Conservation (phyloP, 2,329 filamentous ascomycete species). For the Rosellinia necatrix region DNA sequence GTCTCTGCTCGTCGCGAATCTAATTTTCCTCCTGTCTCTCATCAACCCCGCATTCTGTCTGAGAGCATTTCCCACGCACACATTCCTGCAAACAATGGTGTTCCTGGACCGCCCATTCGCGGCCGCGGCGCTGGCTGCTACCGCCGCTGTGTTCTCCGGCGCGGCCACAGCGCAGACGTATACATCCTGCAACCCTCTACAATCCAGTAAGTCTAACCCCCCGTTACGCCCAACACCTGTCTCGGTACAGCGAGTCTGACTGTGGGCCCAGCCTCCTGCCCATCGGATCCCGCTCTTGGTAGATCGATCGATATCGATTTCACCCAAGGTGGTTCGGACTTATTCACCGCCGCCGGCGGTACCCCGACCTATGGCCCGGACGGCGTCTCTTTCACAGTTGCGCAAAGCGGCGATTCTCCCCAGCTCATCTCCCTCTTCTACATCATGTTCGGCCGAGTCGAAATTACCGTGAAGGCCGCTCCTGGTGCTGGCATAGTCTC, state of each 20-base stretch:
- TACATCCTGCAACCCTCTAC: constrained; percentile 40
- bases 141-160: constrained; percentile 31
- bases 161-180: constrained; percentile 38
- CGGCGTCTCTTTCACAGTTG: constrained; percentile 82
- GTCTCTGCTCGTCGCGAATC: background rate
- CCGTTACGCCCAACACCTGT: background rate
- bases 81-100: constrained; percentile 29
- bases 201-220: constrained; percentile 33
- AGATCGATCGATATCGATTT: constrained; percentile 86
- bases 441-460: constrained; percentile 97
- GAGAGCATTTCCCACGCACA: background rate
- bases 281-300: constrained; percentile 78
- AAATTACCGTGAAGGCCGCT: constrained; percentile 82
- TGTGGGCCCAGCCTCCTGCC: constrained; percentile 65
- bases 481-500: constrained; percentile 92
- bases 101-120: constrained; percentile 28
- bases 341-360: constrained; percentile 72
- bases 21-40: background rate
- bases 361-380: constrained; percentile 73
- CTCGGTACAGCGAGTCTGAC: constrained; percentile 20
- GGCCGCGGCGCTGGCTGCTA: constrained; percentile 25
- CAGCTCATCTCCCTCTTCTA: constrained; percentile 91
- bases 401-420: constrained; percentile 78
- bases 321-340: constrained; percentile 74
- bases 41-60: background rate